Base-by-base conservation (phyloP, 2,329 filamentous ascomycete genomes). In the Microascus cirrosus region DNA sequence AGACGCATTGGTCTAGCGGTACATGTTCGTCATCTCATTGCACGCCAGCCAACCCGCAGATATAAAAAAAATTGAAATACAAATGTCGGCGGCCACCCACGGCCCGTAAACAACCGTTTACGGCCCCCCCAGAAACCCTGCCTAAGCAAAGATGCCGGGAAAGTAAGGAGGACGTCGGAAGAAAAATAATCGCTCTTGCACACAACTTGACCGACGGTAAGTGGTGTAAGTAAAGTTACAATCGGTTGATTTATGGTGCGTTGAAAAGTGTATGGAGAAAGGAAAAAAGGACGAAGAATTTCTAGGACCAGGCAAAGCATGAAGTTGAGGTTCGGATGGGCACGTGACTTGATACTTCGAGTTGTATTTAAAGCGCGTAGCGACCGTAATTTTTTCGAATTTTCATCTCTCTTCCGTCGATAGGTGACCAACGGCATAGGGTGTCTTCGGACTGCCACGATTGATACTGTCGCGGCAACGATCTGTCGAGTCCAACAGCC, bases 201-300 rank as follows among this genome's bases (percentile, higher is more conserved):
- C 56, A 2, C 51, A 58, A 58, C 39, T 48, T 58, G 56, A 58
- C 56, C 56, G 56, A 39, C 24, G 12, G 39, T 13, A 54, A 54
- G 56, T 54, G 28, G 51, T 52, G 5, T 12, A 54, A 54, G 20
- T 18, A 52, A 11, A 10, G 22, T 53, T 42, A 57, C 45, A 52
- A 36, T 39, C 56, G 56, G 36, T 58, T 58, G 56, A 58, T 58
- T 58, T 58, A 58, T 58, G 51, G 56, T 58, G 56, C 56, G n/a
- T n/a, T n/a, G 39, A 39, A 25, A 50, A 32, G 35, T 58, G 51
- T 54, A 54, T 18, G 34, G 39, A 50, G 52, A 51, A 58, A 54
- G 34, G 48, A 25, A n/a, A 54, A 32, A 35, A 54, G 36, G 24
- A 58, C 1, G 12, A 1, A 12, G 22, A 13, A 50, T 24, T 22